Evolutionary conservation across 2,329 filamentous ascomycete genomes (phyloP), one percentile per base, ranked within the genome.

Genomic region (Fusarium scirpi): DNA sequence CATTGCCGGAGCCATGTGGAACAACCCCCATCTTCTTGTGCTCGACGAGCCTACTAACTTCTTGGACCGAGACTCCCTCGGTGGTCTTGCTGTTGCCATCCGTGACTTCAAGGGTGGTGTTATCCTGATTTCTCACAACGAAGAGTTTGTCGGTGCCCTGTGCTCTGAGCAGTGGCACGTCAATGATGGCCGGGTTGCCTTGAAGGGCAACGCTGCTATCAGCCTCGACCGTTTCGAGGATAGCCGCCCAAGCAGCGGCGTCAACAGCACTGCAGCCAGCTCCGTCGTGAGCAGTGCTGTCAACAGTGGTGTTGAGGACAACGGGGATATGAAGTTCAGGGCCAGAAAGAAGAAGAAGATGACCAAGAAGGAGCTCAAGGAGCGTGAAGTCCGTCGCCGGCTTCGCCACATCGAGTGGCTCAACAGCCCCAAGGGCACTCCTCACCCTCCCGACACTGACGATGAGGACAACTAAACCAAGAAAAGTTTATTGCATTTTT

Each of bases 1-100:
- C 69, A 90, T 99, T 74, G 96, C 94, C 5, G 93, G 93, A 77
- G 93, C 94, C 75, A 97, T 97, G 94, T 97, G 94, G 94, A 98
- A 98, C 85, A 98, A 98, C 85, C 96, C 96, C 1, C 96, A 99
- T 85, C 84, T 99, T 77, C 89, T 99, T 67, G 96, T 99, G 51
- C 91, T 99, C 25, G 96, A 99, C 87, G 95, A 99, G 84, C 96
- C 96, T 62, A 98, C 96, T 80, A 99, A 99, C 85, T 99, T 98
- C 88, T 90, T 99, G 85, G 96, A 99, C 79, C 94, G 96, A 76
- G 96, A 99, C 83, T 97, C 94, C 18, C 91, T 99, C 20, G 97
- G 96, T 78, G 96, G 95, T 81, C 89, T 99, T 58, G 94, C 96
- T n/a, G 94, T 97, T 43, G 96, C 96, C 72, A 98, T 99, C 77